These are phyloP conservation scores for Rhodomyrtus tomentosa DNA, from an alignment of 345 rosid genomes.

Conservation along the genomic window DNA sequence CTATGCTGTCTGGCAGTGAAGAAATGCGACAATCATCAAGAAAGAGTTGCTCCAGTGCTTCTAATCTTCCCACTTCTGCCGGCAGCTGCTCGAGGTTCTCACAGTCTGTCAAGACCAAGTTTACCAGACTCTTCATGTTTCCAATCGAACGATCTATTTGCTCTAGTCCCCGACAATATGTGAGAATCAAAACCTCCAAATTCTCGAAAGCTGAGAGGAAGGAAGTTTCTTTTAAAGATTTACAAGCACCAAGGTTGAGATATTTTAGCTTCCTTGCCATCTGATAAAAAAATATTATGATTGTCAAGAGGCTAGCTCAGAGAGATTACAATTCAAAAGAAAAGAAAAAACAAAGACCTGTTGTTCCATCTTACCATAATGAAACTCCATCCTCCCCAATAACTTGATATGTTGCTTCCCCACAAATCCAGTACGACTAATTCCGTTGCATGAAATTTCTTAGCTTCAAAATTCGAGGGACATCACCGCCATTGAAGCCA, in stretches of 20 bases:
- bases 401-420: not conserved
- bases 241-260: not conserved
- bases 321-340: not conserved
- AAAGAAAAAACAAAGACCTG: not conserved
- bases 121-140: not conserved
- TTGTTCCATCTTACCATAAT: too few species aligned
- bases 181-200: not conserved
- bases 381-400: not conserved
- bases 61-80: too few species aligned
- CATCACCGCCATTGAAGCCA: not conserved
- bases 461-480: not conserved
- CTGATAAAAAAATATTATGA: not conserved
- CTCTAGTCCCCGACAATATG: accelerated
- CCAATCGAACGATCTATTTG: not conserved
- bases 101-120: not conserved
- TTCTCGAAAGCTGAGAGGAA: not conserved
- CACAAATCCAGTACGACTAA: not conserved
- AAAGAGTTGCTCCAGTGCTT: too few species aligned
- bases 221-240: not conserved
- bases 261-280: not conserved
- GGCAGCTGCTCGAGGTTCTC: not conserved
- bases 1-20: too few species aligned
- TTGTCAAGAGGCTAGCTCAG: not conserved
- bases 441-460: not conserved
- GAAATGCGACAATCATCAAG: too few species aligned